A percentile compares a stretch with the other conserved stretches of the same genome.
Evolutionary conservation across 352 stramenopile species (phyloP).

Genomic region (Globisporangium radiosum): DNA sequence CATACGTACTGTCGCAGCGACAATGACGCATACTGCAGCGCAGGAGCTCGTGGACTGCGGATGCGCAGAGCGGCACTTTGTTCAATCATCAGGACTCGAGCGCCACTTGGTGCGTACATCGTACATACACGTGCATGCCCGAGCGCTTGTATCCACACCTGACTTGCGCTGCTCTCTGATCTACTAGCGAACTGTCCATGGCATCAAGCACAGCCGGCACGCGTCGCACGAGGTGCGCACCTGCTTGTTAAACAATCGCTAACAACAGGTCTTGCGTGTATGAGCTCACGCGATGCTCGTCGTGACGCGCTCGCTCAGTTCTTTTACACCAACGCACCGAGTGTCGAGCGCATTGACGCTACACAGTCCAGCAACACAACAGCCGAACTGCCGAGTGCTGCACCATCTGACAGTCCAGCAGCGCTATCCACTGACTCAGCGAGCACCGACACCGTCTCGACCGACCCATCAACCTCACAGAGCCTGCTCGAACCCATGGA

Average conservation of each 20-base stretch:
- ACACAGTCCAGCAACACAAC: not conserved
- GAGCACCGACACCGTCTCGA: not conserved
- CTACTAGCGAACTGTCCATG: slow-evolving; percentile 6
- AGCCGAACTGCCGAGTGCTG: too few species aligned
- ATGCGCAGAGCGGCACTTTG: slow-evolving; percentile 24
- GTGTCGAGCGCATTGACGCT: slow-evolving; percentile 8
- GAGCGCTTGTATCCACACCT: not conserved
- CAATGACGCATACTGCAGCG: not conserved
- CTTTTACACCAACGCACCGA: slow-evolving; percentile 18
- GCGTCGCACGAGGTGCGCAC: slow-evolving; percentile 7
- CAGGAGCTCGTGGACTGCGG: slow-evolving; percentile 32
- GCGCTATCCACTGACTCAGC: not conserved
- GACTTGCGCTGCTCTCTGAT: not conserved
- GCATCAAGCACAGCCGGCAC: slow-evolving; percentile 2
- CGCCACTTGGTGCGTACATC: slow-evolving; percentile 31
- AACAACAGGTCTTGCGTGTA: not conserved
- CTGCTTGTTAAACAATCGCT: too few species aligned
- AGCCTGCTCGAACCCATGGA: slow-evolving; percentile 9
- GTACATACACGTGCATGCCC: not conserved
- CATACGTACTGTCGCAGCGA: slow-evolving; percentile 3
- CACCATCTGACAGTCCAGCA: too few species aligned
- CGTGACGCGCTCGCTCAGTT: slow-evolving; percentile 9
- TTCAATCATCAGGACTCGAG: slow-evolving; percentile 23
- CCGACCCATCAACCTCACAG: not conserved
- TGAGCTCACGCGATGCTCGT: not conserved